Percentiles rank a stretch among this genome's conserved stretches.
Conservation (phyloP, 2,329 filamentous ascomycete genomes). For the Podosphaera leucotricha region DNA sequence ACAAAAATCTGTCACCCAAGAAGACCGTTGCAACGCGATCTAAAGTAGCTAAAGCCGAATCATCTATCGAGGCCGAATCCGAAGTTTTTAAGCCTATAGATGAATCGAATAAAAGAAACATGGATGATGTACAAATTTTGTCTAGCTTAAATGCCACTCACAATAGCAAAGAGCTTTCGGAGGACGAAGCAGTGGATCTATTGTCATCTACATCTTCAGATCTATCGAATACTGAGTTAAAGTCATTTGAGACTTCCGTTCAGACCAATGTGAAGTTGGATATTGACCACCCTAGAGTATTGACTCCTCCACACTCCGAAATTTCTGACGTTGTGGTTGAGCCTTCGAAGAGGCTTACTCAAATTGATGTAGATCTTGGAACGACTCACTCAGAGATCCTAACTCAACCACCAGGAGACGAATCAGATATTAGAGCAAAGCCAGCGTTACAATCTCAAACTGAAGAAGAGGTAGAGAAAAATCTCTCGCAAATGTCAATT, state of each 20-base stretch:
- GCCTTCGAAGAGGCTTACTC: not conserved
- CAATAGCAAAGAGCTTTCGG: conserved; percentile 18
- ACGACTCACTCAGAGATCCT: too few relatives aligned
- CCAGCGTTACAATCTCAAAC: too few relatives aligned
- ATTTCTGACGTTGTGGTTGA: not conserved
- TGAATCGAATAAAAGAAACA: not conserved
- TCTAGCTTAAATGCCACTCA: conserved; percentile 20
- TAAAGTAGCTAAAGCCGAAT: conserved; percentile 17
- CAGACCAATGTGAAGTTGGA: conserved; percentile 7
- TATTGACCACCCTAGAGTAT: conserved; percentile 16
- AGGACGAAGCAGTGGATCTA: not conserved
- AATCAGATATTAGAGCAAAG: not conserved
- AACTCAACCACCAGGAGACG: not conserved
- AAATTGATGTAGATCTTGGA: not conserved
- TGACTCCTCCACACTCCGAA: not conserved
- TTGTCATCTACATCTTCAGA: not conserved
- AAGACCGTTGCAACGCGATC: conserved; percentile 12
- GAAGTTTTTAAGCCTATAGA: conserved; percentile 22
- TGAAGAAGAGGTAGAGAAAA: too few relatives aligned
- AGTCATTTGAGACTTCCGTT: conserved; percentile 3
- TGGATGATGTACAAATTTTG: not conserved
- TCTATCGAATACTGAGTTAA: conserved; percentile 10
- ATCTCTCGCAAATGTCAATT: too few relatives aligned
- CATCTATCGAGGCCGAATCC: conserved; percentile 9
- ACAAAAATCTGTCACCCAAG: conserved; percentile 24